Percentiles rank a stretch among this genome's conserved stretches.
Conservation (phyloP, 805 yeast genomes). For the Aciculoconidium aculeatum region DNA sequence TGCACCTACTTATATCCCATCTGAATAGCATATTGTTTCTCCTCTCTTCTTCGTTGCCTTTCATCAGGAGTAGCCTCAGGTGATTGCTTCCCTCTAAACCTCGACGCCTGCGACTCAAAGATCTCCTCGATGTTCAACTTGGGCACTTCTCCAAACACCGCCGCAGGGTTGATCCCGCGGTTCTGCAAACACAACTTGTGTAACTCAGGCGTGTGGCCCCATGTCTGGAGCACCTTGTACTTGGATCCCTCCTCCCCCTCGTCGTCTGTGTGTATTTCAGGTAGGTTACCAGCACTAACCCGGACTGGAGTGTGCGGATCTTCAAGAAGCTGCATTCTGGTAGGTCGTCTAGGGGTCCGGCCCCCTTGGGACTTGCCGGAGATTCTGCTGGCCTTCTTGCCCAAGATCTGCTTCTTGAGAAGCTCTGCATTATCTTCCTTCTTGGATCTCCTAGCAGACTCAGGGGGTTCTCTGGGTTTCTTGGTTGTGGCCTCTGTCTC, state of each 20-base stretch:
- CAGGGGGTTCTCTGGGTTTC: background rate
- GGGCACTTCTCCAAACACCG: slow-evolving; percentile 71
- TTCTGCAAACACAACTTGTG: slow-evolving; percentile 21
- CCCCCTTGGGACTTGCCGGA: slow-evolving; percentile 4
- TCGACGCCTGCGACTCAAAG: slow-evolving; percentile 48
- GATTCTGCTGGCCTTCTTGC: slow-evolving; percentile 9
- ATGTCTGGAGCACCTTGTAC: slow-evolving; percentile 21
- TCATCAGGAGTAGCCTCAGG: slow-evolving; percentile 37
- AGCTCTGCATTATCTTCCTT: background rate
- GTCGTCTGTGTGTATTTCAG: slow-evolving; percentile 38
- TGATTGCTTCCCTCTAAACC: slow-evolving; percentile 50
- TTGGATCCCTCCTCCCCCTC: slow-evolving; percentile 21
- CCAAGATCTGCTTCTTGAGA: slow-evolving; percentile 3
- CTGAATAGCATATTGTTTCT: slow-evolving; percentile 39
- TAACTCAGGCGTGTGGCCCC: slow-evolving; percentile 38
- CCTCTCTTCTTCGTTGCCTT: slow-evolving; percentile 35
- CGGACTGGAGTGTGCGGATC: slow-evolving; percentile 12
- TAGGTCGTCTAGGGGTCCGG: slow-evolving; percentile 1
- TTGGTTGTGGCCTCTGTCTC: background rate
- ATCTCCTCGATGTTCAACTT: slow-evolving; percentile 65
- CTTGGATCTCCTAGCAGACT: background rate
- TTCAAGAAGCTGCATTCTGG: too few species aligned
- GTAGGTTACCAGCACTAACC: slow-evolving; percentile 20
- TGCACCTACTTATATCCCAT: slow-evolving; percentile 33
- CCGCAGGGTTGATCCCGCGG: slow-evolving; percentile 51